These are phyloP conservation scores for Emergomyces africanus DNA, from an alignment of 2,329 filamentous ascomycete species.

Conservation along the genomic window DNA sequence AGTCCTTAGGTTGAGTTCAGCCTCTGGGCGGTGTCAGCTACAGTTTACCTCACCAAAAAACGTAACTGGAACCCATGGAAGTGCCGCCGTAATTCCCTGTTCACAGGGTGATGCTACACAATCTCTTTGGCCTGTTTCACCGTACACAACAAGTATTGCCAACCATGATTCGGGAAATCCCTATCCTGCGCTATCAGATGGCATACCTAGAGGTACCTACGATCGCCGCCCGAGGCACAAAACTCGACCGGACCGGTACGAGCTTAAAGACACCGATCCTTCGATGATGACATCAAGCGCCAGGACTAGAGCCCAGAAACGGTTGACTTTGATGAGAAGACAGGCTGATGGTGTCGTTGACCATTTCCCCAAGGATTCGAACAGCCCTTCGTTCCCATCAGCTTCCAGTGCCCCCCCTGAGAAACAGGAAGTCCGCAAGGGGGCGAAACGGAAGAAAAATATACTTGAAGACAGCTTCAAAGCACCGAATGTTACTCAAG, in stretches of 20 bases:
- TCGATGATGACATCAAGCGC: not conserved
- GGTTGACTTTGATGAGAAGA: not conserved
- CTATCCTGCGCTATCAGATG: not conserved
- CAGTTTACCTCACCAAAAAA: not conserved
- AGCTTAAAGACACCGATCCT: slow-evolving; percentile 22
- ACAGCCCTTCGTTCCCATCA: not conserved
- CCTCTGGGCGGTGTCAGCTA: not conserved
- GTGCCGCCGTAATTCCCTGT: not conserved
- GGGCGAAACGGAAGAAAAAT: slow-evolving; percentile 15
- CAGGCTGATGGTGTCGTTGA: not conserved
- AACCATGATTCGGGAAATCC: not conserved
- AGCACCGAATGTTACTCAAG: slow-evolving; percentile 40
- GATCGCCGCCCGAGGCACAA: slow-evolving; percentile 43
- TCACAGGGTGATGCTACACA: not conserved
- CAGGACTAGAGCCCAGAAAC: not conserved
- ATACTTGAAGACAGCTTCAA: slow-evolving; percentile 44
- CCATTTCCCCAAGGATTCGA: not conserved
- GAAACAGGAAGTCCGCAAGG: slow-evolving; percentile 11
- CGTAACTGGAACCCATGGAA: not conserved
- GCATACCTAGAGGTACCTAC: not conserved
- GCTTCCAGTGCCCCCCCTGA: not conserved
- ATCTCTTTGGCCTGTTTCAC: not conserved
- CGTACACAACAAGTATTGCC: not conserved
- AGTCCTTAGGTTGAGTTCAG: not conserved
- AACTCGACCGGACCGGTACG: slow-evolving; percentile 45